These are phyloP conservation scores for Phialophora macrospora DNA, from an alignment of 2,329 filamentous ascomycete species.

Conservation along the genomic window DNA sequence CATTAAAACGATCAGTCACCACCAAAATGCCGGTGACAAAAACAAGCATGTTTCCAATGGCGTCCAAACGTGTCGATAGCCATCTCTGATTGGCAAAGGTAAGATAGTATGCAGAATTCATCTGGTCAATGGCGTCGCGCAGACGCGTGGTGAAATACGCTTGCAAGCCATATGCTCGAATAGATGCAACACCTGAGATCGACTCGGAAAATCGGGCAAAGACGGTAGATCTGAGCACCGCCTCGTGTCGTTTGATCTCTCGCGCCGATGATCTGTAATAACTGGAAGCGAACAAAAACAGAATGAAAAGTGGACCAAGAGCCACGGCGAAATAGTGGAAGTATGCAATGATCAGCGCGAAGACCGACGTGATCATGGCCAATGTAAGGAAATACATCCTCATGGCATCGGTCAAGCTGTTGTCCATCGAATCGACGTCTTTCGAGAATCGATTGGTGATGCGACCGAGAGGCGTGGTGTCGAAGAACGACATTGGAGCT, in stretches of 20 bases:
- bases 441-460: constrained; percentile 97
- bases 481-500: constrained; percentile 86
- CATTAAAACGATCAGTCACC: constrained; percentile 84
- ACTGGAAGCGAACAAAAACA: constrained; percentile 80
- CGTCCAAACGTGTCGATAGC: constrained; percentile 83
- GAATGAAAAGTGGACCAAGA: constrained; percentile 68
- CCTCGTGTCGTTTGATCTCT: constrained; percentile 92
- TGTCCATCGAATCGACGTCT: constrained; percentile 97
- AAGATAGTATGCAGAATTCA: constrained; percentile 92
- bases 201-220: constrained; percentile 93
- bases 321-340: constrained; percentile 86
- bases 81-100: constrained; percentile 96
- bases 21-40: constrained; percentile 89
- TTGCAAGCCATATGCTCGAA: constrained; percentile 85
- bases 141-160: constrained; percentile 74
- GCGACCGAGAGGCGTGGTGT: constrained; percentile 90
- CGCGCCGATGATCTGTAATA: constrained; percentile 92
- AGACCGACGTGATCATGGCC: constrained; percentile 79
- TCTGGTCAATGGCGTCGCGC: constrained; percentile 77
- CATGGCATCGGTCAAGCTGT: constrained; percentile 84
- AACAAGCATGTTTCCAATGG: constrained; percentile 81
- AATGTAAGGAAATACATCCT: constrained; percentile 90
- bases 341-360: constrained; percentile 89
- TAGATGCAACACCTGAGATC: constrained; percentile 79
- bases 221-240: constrained; percentile 81